These are phyloP conservation scores for Cryphonectria parasitica DNA, from an alignment of 2,329 filamentous ascomycete genomes.

Conservation along the genomic window DNA sequence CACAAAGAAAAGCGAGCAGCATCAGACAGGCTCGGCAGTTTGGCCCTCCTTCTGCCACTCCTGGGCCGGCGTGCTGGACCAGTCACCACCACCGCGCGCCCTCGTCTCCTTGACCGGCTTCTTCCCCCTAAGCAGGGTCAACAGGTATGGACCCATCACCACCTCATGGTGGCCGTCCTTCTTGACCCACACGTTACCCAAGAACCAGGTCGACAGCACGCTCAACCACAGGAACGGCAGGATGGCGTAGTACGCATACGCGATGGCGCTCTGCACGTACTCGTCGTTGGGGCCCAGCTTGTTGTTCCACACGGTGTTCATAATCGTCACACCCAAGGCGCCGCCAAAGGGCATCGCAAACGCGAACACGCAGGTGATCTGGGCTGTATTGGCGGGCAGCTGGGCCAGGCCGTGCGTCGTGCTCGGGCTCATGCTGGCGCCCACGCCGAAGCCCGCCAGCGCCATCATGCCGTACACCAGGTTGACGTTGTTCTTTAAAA, in stretches of 20 bases:
- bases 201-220: constrained; percentile 35
- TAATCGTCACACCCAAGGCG: constrained; percentile 67
- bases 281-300: constrained; percentile 31
- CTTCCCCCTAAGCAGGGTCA: constrained; percentile 30
- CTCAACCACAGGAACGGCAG: constrained; percentile 58
- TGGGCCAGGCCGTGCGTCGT: constrained; percentile 66
- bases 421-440: constrained; percentile 65
- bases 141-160: constrained; percentile 32
- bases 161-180: constrained; percentile 35
- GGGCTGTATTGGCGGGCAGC: constrained; percentile 60
- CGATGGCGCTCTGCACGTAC: constrained; percentile 53
- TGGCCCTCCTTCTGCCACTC: background rate
- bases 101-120: constrained; percentile 30
- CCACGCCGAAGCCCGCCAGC: constrained; percentile 64
- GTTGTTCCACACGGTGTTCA: constrained; percentile 73
- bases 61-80: background rate
- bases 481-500: constrained; percentile 50
- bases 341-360: constrained; percentile 67
- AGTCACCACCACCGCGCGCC: constrained; percentile 22
- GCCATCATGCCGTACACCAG: constrained; percentile 70
- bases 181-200: constrained; percentile 42
- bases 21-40: background rate
- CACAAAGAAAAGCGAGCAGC: background rate
- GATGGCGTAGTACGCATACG: constrained; percentile 67
- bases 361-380: constrained; percentile 62